Evolutionary conservation across 352 stramenopile species (phyloP).

Genomic region (Saprolegnia parasitica): DNA sequence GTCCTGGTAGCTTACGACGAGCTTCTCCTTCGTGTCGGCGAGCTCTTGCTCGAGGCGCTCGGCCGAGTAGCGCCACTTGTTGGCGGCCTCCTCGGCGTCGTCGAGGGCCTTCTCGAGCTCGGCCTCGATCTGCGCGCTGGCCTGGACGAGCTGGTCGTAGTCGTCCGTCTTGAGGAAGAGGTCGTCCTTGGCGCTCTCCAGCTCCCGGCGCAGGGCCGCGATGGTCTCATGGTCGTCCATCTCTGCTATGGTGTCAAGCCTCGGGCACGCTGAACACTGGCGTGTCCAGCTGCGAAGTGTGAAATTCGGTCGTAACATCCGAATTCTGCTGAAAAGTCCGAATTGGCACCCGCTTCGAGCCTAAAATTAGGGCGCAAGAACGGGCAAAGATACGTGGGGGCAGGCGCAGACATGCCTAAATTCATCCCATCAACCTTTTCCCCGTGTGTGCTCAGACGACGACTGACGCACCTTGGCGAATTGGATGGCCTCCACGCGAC

Average conservation of each 20-base stretch:
- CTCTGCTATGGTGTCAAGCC: neutral
- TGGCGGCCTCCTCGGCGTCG: conserved; percentile 14
- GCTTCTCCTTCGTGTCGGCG: conserved; percentile 13
- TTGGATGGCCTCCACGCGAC: neutral
- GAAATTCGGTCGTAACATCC: too few relatives aligned
- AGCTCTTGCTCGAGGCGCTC: conserved; percentile 25
- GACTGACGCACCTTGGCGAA: neutral
- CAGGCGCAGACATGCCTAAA: neutral
- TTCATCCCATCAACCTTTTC: neutral
- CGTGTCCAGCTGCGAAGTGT: neutral
- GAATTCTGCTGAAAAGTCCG: neutral
- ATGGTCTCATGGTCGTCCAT: conserved; percentile 23
- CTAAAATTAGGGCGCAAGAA: neutral
- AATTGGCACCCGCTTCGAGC: neutral
- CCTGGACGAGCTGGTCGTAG: conserved; percentile 26
- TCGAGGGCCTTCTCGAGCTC: conserved; percentile 25
- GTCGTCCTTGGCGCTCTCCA: conserved; percentile 26
- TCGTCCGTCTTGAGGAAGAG: conserved; percentile 28
- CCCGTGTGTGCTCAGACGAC: neutral
- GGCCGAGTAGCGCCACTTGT: conserved; percentile 26
- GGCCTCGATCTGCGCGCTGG: conserved; percentile 21
- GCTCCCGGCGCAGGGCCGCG: conserved; percentile 10
- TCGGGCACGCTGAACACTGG: neutral
- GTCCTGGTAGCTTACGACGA: conserved; percentile 14
- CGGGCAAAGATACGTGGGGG: neutral